phyloP scores from a whole-genome alignment of 2,329 filamentous ascomycete genomes.

The Talaromyces piceae region DNA sequence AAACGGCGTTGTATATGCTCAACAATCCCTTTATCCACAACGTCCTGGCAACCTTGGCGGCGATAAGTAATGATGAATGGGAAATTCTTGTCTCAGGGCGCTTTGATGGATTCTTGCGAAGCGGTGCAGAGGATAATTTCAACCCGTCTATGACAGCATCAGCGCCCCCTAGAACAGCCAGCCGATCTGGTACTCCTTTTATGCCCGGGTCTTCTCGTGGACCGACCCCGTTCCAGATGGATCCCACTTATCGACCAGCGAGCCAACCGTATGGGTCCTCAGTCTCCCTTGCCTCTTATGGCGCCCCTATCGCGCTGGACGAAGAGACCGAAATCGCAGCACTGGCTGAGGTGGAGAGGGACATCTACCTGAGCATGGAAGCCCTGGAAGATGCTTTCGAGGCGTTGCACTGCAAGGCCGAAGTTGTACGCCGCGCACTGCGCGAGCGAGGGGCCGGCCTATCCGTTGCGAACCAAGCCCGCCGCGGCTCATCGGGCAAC shows the following conservation, averaged over 20 bases:
- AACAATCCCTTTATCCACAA: constrained; percentile 77
- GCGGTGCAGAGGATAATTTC: constrained; percentile 62
- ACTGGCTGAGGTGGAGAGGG: constrained; percentile 82
- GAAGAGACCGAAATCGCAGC: constrained; percentile 90
- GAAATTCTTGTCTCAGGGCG: constrained; percentile 89
- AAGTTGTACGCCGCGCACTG: constrained; percentile 68
- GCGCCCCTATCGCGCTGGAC: constrained; percentile 78
- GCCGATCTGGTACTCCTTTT: constrained; percentile 27
- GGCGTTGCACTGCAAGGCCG: constrained; percentile 76
- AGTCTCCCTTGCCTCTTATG: constrained; percentile 48
- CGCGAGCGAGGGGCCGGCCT: constrained; percentile 77
- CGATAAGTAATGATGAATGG: constrained; percentile 91
- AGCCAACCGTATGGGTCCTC: constrained; percentile 32
- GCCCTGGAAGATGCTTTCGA: constrained; percentile 90
- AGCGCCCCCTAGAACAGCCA: constrained; percentile 32
- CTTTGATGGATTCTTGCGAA: constrained; percentile 94
- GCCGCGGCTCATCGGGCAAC: constrained; percentile 29
- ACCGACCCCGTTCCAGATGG: constrained; percentile 21
- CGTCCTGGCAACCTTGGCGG: constrained; percentile 75
- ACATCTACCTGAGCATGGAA: constrained; percentile 93
- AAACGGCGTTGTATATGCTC: constrained; percentile 77
- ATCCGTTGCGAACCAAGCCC: constrained; percentile 40
- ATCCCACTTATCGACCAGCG: constrained; percentile 37
- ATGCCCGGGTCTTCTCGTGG: constrained; percentile 27
- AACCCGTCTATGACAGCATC: constrained; percentile 16